Evolutionary conservation across 176 grass and related monocot species (phyloP), one percentile per base, ranked within the genome.

Genomic region (Saccharum spontaneum): DNA sequence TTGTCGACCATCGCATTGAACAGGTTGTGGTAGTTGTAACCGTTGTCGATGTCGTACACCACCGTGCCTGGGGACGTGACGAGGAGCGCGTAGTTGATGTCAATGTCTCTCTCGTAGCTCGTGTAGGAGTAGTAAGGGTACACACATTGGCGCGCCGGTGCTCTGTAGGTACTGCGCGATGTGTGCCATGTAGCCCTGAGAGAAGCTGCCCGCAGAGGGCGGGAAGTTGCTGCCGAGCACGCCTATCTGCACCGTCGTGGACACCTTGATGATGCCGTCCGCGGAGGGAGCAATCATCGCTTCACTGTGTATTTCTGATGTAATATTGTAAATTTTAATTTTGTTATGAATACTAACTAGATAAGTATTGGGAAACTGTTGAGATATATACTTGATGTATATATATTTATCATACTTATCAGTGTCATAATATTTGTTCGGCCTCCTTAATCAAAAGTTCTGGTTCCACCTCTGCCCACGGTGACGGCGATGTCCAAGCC

Each of bases 81-180:
- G 8, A 85, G 70, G 31, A 50, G 82, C 7, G 82, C 61, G n/a
- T 68, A 85, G 6, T 39, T 10, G 71, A 85, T 23, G 14, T 34
- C 5, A 16, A 68, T 67, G 11, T 6, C 14, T 2, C 18, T 3
- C 6, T 4, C 20, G 40, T 67, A 34, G 49, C 11, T 22, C 22
- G 8, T 17, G 66, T 80, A 86, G 43, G 79, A 55, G 26, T 13
- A 86, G 72, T 86, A 92, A 0, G 86, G 87, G 46, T 92, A 92
- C 5, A 97, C 3, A 94, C 64, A 72, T 92, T 97, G 1, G 94
- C 20, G 83, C 80, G 50, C 73, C 80, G 0, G 49, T 90, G 76
- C 8, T 72, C 10, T 68, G 17, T 0, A 86, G 73, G 74, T 73
- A 92, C 71, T 71, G 12, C 11, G 74, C 65, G 50, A 92, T 61